Evolutionary conservation across 2,329 filamentous ascomycete species (phyloP).

Genomic region (Diaporthe sp.): DNA sequence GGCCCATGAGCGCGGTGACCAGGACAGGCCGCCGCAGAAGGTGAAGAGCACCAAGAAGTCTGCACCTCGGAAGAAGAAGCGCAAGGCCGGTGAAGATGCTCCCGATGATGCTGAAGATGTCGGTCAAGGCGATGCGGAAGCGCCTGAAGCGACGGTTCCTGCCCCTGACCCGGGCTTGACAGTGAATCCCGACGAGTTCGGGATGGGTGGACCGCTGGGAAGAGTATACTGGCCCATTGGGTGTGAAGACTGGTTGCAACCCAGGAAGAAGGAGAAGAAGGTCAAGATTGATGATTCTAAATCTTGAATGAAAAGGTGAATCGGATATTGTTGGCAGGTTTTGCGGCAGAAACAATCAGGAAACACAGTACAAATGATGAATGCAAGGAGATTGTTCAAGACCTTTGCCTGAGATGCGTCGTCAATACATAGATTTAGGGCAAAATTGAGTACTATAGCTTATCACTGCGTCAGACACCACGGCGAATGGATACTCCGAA

Average conservation of each 20-base stretch:
- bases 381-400: not conserved
- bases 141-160: not conserved
- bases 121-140: slow-evolving; percentile 50
- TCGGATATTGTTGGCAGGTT: not conserved
- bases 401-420: not conserved
- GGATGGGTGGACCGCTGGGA: slow-evolving; percentile 86
- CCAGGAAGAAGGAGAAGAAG: slow-evolving; percentile 79
- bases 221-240: slow-evolving; percentile 92
- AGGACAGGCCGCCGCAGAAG: slow-evolving; percentile 69
- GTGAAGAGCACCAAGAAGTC: slow-evolving; percentile 56
- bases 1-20: slow-evolving; percentile 82
- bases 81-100: slow-evolving; percentile 45
- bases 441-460: not conserved
- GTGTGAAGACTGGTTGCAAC: slow-evolving; percentile 91
- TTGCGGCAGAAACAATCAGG: not conserved
- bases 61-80: slow-evolving; percentile 51
- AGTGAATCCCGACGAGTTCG: slow-evolving; percentile 77
- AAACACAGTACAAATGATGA: not conserved
- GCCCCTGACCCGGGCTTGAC: not conserved
- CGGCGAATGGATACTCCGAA: not conserved
- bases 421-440: slow-evolving; percentile 3
- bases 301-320: not conserved
- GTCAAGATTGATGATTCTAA: slow-evolving; percentile 54
- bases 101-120: slow-evolving; percentile 55
- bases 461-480: not conserved